Conservation (phyloP, 176 grass and related monocot genomes). For the Secale cereale region DNA sequence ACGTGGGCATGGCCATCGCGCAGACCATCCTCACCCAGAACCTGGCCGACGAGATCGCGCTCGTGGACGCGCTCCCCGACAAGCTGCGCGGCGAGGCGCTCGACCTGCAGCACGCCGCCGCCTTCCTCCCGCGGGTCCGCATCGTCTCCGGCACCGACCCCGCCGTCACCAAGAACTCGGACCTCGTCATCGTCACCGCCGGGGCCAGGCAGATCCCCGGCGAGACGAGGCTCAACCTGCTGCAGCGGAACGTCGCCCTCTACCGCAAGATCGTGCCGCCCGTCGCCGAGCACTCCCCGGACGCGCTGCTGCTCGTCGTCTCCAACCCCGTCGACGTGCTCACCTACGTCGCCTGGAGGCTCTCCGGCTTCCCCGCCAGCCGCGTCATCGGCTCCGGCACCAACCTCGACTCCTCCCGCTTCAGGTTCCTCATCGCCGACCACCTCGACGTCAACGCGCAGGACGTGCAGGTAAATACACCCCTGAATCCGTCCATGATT, state of each 20-base stretch:
- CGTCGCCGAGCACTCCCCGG: background rate
- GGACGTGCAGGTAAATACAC: background rate
- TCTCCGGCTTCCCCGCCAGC: background rate
- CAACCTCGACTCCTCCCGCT: background rate
- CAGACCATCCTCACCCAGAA: constrained; percentile 89
- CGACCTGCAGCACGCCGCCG: constrained; percentile 96
- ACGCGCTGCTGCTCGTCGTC: background rate
- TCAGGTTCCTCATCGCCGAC: background rate
- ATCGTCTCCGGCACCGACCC: constrained; percentile 51
- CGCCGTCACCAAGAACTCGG: constrained; percentile 40
- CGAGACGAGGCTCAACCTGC: background rate
- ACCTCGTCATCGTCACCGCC: constrained; percentile 26
- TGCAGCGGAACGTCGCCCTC: background rate
- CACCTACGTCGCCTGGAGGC: background rate
- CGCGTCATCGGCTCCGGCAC: background rate
- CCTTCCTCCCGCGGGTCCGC: constrained; percentile 75
- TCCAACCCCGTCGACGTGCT: background rate
- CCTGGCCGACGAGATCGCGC: constrained; percentile 85
- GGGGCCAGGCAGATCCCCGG: background rate
- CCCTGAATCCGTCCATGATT: background rate
- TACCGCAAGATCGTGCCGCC: background rate
- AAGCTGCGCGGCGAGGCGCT: constrained; percentile 95
- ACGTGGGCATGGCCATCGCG: constrained; percentile 98
- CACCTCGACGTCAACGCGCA: background rate
- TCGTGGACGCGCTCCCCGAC: constrained; percentile 69